Conservation (phyloP, 2,329 filamentous ascomycete genomes). For the Aureobasidium pullulans region DNA sequence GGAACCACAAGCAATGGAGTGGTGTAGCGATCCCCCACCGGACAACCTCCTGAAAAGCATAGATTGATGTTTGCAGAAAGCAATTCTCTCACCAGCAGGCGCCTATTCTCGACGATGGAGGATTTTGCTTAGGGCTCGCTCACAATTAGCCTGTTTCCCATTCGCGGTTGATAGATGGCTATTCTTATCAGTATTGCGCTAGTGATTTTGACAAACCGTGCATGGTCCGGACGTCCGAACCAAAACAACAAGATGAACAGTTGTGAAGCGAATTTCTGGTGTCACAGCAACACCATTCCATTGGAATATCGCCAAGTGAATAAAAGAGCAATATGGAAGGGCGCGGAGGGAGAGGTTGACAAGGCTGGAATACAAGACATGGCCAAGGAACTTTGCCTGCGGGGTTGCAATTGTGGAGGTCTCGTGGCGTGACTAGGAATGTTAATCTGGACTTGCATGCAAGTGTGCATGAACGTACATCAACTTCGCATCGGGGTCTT, state of each 20-base stretch:
- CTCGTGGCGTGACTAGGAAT: background rate
- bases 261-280: background rate
- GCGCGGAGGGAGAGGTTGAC: background rate
- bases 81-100: background rate
- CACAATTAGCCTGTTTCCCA: background rate
- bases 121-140: background rate
- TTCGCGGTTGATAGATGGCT: background rate
- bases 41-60: background rate
- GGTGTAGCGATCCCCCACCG: background rate
- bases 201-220: background rate
- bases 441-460: background rate
- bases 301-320: background rate
- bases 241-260: background rate
- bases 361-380: background rate
- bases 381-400: background rate
- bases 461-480: background rate
- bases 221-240: background rate
- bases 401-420: background rate
- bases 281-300: background rate
- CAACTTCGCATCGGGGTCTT: background rate
- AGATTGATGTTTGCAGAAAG: background rate
- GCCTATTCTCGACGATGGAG: background rate
- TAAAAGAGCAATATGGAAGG: background rate
- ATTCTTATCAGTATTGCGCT: background rate
- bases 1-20: background rate